A percentile compares a stretch with the other conserved stretches of the same genome.
Evolutionary conservation across 352 stramenopile species (phyloP).

Genomic region (Pythium rhizo-oryzae): DNA sequence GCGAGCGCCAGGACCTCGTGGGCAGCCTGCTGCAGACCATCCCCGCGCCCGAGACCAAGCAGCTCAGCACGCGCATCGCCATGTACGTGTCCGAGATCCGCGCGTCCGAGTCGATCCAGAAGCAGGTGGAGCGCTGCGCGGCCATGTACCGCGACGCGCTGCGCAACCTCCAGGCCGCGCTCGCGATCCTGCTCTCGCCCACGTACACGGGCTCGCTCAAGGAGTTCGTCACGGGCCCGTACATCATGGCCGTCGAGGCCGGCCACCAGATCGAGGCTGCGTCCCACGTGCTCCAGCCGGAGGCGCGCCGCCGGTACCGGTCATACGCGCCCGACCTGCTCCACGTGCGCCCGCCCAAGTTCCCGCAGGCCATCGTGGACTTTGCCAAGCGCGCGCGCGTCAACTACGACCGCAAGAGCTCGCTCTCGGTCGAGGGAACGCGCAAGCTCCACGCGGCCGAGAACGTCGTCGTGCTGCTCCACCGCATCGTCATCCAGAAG

Average conservation of each 20-base stretch:
- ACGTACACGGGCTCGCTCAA: slow-evolving; percentile 65
- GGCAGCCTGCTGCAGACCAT: slow-evolving; percentile 45
- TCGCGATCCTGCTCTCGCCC: slow-evolving; percentile 65
- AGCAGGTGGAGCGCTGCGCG: slow-evolving; percentile 62
- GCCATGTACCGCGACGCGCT: slow-evolving; percentile 67
- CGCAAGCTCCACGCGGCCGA: slow-evolving; percentile 69
- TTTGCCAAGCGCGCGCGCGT: slow-evolving; percentile 62
- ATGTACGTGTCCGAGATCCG: slow-evolving; percentile 75
- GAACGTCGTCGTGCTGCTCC: slow-evolving; percentile 72
- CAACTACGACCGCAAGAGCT: slow-evolving; percentile 62
- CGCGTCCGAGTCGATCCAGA: slow-evolving; percentile 67
- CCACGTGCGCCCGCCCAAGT: slow-evolving; percentile 60
- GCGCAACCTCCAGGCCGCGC: slow-evolving; percentile 63
- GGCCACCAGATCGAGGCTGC: slow-evolving; percentile 67
- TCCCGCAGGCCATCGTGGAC: slow-evolving; percentile 62
- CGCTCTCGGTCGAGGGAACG: slow-evolving; percentile 54
- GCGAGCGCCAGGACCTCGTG: slow-evolving; percentile 63
- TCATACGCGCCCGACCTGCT: slow-evolving; percentile 51
- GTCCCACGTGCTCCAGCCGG: slow-evolving; percentile 65
- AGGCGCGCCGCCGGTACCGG: slow-evolving; percentile 67
- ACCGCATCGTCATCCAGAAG: slow-evolving; percentile 79
- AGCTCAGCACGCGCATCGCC: slow-evolving; percentile 74
- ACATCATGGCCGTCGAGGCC: slow-evolving; percentile 67
- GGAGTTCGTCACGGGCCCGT: slow-evolving; percentile 73
- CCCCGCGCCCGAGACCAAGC: slow-evolving; percentile 52